Percentiles rank a stretch among this genome's conserved stretches.
Evolutionary conservation across 2,329 filamentous ascomycete genomes (phyloP).

Genomic region (Paracoccidioides brasiliensis): DNA sequence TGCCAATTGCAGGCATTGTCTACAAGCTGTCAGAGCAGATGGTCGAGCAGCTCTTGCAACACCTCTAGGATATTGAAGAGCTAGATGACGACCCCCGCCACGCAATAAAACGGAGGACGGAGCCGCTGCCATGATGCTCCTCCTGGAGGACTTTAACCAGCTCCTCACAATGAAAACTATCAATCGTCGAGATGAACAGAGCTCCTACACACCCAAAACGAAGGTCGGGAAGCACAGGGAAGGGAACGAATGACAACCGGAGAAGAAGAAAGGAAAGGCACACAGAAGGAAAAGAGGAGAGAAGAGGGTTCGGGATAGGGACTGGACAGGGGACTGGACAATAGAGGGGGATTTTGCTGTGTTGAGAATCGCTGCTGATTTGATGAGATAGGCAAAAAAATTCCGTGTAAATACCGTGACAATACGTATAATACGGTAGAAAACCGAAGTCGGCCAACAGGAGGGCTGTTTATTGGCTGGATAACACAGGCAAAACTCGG

Average conservation of each 20-base stretch:
- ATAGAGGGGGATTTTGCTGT: neutral
- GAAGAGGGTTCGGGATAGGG: neutral
- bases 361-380: too few species aligned
- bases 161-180: neutral
- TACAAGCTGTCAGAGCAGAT: conserved; percentile 19
- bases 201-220: neutral
- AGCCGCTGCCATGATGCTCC: conserved; percentile 10
- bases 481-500: conserved; percentile 1
- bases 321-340: neutral
- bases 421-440: neutral
- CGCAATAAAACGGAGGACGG: conserved; percentile 9
- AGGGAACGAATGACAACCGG: neutral
- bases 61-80: conserved; percentile 1
- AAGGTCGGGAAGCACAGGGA: neutral
- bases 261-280: neutral
- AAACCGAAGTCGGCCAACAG: conserved; percentile 3
- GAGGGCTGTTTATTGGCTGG: neutral
- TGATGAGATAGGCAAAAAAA: neutral
- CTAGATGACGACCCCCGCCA: conserved; percentile 9
- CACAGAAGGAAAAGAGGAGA: neutral
- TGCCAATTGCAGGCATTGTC: conserved; percentile 19
- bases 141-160: neutral
- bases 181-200: neutral
- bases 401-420: neutral
- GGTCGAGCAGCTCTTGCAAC: conserved; percentile 8